Evolutionary conservation across 306 rosid species (phyloP).

Genomic region (Sesbania bispinosa): DNA sequence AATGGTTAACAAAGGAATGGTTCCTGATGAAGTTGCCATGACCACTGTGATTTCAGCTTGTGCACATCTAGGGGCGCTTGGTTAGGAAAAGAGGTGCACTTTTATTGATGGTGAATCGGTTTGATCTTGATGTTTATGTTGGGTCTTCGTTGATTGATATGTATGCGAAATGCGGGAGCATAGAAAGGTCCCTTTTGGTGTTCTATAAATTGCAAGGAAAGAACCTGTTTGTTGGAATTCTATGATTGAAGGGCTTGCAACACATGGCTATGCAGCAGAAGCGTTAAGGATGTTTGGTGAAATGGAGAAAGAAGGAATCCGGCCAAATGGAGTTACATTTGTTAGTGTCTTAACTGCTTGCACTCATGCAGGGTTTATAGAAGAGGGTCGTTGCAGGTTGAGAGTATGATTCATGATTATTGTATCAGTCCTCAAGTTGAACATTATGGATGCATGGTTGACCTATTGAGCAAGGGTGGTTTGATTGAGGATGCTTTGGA

Average conservation of each 20-base stretch:
- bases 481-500: conserved; percentile 65
- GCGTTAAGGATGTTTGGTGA: conserved; percentile 53
- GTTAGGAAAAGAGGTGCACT: conserved; percentile 66
- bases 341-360: conserved; percentile 69
- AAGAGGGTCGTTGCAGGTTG: conserved; percentile 57
- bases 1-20: conserved; percentile 47
- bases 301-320: conserved; percentile 53
- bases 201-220: conserved; percentile 59
- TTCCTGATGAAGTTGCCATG: conserved; percentile 71
- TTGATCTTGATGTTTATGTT: conserved; percentile 66
- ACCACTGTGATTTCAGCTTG: conserved; percentile 62
- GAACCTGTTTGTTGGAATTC: conserved; percentile 84
- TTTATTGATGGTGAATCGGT: conserved; percentile 49
- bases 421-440: conserved; percentile 46
- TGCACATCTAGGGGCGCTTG: conserved; percentile 82
- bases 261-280: conserved; percentile 57
- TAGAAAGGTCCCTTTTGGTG: conserved; percentile 68
- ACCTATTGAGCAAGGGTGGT: conserved; percentile 77
- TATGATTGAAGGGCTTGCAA: conserved; percentile 68
- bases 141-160: conserved; percentile 78
- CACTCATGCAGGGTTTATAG: conserved; percentile 69
- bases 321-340: conserved; percentile 70
- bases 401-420: conserved; percentile 56
- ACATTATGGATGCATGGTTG: conserved; percentile 89
- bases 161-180: conserved; percentile 84